Conservation (phyloP, 169 alveolate genomes). For the Cytauxzoon felis region DNA sequence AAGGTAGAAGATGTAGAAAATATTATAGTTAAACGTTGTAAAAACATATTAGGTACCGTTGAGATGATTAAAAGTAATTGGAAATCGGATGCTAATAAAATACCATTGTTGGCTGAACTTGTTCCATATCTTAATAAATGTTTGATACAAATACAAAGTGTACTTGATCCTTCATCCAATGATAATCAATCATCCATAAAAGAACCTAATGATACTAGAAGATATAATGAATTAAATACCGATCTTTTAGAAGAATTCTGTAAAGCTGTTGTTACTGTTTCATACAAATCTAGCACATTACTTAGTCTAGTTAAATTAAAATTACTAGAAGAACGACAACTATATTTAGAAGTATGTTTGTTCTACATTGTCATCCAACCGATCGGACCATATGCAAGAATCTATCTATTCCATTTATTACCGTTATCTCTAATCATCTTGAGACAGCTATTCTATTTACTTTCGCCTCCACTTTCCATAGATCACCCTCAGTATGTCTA, state of each 20-base stretch:
- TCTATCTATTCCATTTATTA: neutral
- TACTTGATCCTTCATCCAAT: neutral
- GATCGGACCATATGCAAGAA: neutral
- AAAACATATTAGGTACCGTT: neutral
- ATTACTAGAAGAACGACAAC: constrained; percentile 38
- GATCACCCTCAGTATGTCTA: no score
- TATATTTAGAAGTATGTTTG: constrained; percentile 36
- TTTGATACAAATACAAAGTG: constrained; percentile 15
- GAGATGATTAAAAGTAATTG: constrained; percentile 19
- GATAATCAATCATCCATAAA: neutral
- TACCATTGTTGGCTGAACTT: constrained; percentile 2
- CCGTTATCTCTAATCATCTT: neutral
- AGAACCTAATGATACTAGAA: neutral
- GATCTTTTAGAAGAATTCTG: constrained; percentile 15
- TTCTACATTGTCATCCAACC: no score
- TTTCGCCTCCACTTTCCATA: no score
- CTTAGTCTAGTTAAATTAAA: constrained; percentile 47
- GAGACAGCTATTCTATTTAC: no score
- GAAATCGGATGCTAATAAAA: constrained; percentile 2
- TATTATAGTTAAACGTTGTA: constrained; percentile 21
- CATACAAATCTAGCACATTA: constrained; percentile 17
- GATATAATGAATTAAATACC: neutral
- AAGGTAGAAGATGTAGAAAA: constrained; percentile 28
- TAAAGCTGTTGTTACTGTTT: constrained; percentile 13
- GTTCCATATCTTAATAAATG: constrained; percentile 2